phyloP scores from a whole-genome alignment of 78 protist genomes.

The Guillardia theta region DNA sequence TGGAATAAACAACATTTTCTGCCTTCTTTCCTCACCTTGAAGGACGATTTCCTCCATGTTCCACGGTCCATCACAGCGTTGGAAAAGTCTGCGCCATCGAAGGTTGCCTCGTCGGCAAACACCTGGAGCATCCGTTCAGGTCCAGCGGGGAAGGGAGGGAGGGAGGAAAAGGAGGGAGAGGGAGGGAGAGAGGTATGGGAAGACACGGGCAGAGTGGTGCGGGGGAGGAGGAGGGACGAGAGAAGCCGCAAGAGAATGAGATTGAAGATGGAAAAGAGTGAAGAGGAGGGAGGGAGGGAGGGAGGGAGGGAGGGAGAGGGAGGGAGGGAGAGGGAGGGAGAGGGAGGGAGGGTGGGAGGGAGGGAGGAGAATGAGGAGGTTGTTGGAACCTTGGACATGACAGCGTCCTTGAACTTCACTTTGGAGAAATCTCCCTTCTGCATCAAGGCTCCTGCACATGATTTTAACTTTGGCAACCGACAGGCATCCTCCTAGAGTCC shows the following conservation, averaged over 20 bases:
- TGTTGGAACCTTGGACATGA: slow-evolving; percentile 32
- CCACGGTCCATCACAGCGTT: slow-evolving; percentile 48
- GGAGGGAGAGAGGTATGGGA: not conserved
- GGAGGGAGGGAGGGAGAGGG: not conserved
- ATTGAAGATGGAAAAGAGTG: not conserved
- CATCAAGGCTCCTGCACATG: slow-evolving; percentile 24
- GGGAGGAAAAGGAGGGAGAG: not conserved
- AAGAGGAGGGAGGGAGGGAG: not conserved
- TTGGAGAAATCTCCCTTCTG: not conserved
- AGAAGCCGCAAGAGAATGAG: too few relatives aligned
- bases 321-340: not conserved
- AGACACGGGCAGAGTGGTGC: not conserved
- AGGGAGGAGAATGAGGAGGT: not conserved
- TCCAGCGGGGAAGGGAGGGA: not conserved
- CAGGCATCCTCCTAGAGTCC: not conserved
- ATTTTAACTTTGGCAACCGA: not conserved
- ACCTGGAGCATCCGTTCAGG: not conserved
- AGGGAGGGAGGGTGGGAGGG: not conserved
- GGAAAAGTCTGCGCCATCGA: slow-evolving; percentile 51
- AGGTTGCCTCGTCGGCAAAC: slow-evolving; percentile 7
- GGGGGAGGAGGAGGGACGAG: too few relatives aligned
- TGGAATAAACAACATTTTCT: not conserved
- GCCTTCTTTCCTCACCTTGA: not conserved
- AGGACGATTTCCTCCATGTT: not conserved
- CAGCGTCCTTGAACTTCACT: slow-evolving; percentile 30